Base-by-base conservation (phyloP, 441 rosid genomes). In the Eutrema salsugineum region DNA sequence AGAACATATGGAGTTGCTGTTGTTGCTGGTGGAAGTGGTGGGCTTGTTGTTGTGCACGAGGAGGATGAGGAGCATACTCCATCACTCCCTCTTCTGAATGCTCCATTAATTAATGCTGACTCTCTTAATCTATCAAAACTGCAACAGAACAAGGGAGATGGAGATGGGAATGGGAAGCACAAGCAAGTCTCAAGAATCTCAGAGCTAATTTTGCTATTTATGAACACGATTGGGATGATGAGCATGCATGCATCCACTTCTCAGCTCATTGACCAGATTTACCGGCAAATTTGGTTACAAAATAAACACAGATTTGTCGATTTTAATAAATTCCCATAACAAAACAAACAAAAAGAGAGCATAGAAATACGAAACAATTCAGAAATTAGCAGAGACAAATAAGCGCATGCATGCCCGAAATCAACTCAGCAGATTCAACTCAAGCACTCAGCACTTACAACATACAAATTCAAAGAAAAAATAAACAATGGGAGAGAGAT, bases 1-100 rank as follows among this genome's bases (percentile, higher is more conserved):
- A 90, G 83, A 93, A 93, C 70, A 87, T 74, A 33, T 87, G 91
- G 68, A 93, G 97, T 59, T 88, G 96, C 67, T 91, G 91, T 32
- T 83, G 90, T 12, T 84, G 87, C 17, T 82, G 91, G 65, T 85
- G 91, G 79, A 86, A 87, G 54, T 90, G 96, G 62, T 86, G 90
- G 44, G 93, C 88, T 81, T 89, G 95, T 56, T 88, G 97, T n/a
- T n/a, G n/a, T 53, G 90, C 82, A 38, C 78, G 64, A 62, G 82
- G 63, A 62, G 82, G n/a, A n/a, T n/a, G 63, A 68, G 59, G 61
- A 36, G 54, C 59, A 69, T 85, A 86, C 12, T 79, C 70, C 69
- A 83, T 84, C 46, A 75, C 83, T 35, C 84, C 81, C 3, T 57
- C 72, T 58, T 73, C 72, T 42, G 71, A 32, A 3, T 66, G 72